Percentiles rank a stretch among this genome's conserved stretches.
phyloP scores from a whole-genome alignment of 495 filamentous ascomycete genomes.

The Bombardia bombarda region DNA sequence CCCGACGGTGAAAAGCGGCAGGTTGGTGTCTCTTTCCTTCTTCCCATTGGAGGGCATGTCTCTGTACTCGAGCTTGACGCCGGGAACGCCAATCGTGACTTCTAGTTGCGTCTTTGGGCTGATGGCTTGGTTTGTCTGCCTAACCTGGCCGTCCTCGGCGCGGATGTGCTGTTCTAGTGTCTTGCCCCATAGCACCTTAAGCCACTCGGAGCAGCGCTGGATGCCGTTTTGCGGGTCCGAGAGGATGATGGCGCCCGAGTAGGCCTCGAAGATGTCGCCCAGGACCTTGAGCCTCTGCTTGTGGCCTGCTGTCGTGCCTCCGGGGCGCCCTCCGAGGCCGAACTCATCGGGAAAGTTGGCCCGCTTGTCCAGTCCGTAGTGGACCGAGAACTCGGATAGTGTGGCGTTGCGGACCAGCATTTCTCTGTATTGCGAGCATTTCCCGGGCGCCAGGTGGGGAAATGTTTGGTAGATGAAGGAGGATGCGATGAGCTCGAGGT shows the following conservation, averaged over 20 bases:
- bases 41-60: conserved; percentile 46
- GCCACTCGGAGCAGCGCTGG: conserved; percentile 52
- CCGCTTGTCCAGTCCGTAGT: conserved; percentile 59
- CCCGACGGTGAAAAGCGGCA: conserved; percentile 57
- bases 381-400: conserved; percentile 52
- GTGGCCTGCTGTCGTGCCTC: conserved; percentile 30
- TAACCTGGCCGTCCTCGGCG: conserved; percentile 20
- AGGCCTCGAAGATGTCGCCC: conserved; percentile 85
- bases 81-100: conserved; percentile 47
- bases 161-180: conserved; percentile 35
- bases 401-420: conserved; percentile 70
- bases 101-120: conserved; percentile 45
- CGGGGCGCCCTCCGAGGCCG: conserved; percentile 21
- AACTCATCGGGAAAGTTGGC: conserved; percentile 45
- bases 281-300: conserved; percentile 56
- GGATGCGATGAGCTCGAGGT: conserved; percentile 61
- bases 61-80: conserved; percentile 57
- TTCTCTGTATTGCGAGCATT: conserved; percentile 59
- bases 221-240: conserved; percentile 55
- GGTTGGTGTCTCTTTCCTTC: conserved; percentile 48
- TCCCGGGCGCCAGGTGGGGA: conserved; percentile 47
- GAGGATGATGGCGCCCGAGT: conserved; percentile 68
- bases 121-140: conserved; percentile 13
- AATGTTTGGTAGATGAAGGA: conserved; percentile 58
- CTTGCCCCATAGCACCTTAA: conserved; percentile 59